Evolutionary conservation across 83 land plant species (phyloP), one percentile per base, ranked within the genome.

Genomic region (Picea mariana): DNA sequence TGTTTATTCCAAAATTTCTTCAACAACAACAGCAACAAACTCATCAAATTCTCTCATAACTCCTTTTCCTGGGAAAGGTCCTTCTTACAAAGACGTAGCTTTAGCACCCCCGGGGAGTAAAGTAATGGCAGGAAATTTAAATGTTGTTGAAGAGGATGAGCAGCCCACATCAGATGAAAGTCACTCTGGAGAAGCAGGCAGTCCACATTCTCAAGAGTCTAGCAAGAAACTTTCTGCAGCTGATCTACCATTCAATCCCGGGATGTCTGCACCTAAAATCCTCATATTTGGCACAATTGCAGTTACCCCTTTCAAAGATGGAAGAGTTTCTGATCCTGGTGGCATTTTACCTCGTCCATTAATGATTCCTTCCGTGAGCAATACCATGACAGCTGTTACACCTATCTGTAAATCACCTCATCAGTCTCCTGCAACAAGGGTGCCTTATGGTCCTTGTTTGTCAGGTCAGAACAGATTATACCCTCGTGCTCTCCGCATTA

Each of bases 11-110:
- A 75, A 23, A 75, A 75, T 75, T 75, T 15, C 77, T 44, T 75
- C 49, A 6, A 47, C 59, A 11, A 75, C 77, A 75, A 75, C 77
- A 47, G 24, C 77, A 75, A 75, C 77, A 47, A 75, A 75, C 77
- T 47, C 59, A 75, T 47, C 59, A 75, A 75, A 13, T 75, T 49
- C 77, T 75, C 40, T 11, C 49, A 55, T 42, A 44, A 15, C 77
- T 75, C 26, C 58, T 47, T 21, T 75, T 38, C 80, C 85, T 62
- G 88, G 90, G 72, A 87, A 95, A 82, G n/a, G 84, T 34, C 89
- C 89, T 75, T 96, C 98, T 26, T 96, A 96, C 91, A 96, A 96
- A 85, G 96, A 96, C 81, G 97, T 96, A 26, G 98, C 98, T 62
- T 71, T 96, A 81, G 95, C 98, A 79, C 92, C 95, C 18, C 98